Percentiles rank a stretch among this genome's conserved stretches.
These are phyloP conservation scores for Melastoma malabathricum DNA, from an alignment of 345 rosid genomes.

Conservation along the genomic window DNA sequence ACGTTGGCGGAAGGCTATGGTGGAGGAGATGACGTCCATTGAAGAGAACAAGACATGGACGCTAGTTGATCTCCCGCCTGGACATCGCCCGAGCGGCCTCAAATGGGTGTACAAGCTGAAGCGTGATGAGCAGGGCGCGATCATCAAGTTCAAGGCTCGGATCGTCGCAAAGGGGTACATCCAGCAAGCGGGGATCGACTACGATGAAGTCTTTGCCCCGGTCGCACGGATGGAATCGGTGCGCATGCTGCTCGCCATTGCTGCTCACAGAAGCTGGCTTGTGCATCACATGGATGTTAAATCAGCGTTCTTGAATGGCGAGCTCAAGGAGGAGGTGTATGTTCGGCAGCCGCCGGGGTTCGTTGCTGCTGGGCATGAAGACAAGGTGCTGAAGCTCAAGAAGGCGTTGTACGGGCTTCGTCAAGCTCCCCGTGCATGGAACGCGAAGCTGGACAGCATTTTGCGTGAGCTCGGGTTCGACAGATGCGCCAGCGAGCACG, in stretches of 20 bases:
- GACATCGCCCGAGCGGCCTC: not conserved
- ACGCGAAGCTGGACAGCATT: not conserved
- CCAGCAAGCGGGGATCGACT: not conserved
- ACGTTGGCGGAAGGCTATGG: not conserved
- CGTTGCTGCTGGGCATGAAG: not conserved
- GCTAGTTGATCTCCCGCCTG: rapidly evolving
- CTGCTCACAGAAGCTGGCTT: not conserved
- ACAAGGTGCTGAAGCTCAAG: not conserved
- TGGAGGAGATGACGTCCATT: not conserved
- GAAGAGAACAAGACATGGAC: not conserved
- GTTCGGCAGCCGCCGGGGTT: not conserved
- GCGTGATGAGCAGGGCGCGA: not conserved
- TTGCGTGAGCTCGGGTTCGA: not conserved
- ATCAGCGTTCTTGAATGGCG: not conserved
- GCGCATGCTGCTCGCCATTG: not conserved
- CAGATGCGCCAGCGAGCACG: not conserved
- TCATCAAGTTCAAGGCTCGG: not conserved
- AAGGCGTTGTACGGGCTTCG: not conserved
- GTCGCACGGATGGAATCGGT: not conserved
- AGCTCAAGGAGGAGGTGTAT: not conserved
- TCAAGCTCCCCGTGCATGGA: not conserved
- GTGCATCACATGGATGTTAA: not conserved
- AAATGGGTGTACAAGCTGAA: not conserved
- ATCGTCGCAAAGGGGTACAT: not conserved
- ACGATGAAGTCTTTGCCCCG: not conserved